phyloP scores from a whole-genome alignment of 441 rosid species.

The Francoa sonchifolia region DNA sequence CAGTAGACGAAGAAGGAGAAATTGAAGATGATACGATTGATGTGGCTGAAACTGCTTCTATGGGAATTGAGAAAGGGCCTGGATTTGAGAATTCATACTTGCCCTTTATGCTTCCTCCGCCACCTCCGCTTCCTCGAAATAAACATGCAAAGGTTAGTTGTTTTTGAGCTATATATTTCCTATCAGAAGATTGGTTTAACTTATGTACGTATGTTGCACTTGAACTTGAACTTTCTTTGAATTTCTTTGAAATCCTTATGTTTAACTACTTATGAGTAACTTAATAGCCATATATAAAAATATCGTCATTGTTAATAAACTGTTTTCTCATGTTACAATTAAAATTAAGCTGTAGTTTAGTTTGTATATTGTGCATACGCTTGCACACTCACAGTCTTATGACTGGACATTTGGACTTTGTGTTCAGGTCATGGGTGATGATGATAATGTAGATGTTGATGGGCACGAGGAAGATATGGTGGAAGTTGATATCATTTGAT shows the following conservation, averaged over 20 bases:
- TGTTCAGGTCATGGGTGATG: constrained; percentile 33
- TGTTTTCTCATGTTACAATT: too few species aligned
- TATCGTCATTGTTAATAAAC: too few species aligned
- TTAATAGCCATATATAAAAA: too few species aligned
- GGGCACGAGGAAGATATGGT: constrained; percentile 27
- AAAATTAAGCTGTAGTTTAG: neutral
- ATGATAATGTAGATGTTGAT: constrained; percentile 27
- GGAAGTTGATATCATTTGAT: constrained; percentile 26
- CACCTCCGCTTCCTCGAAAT: constrained; percentile 30
- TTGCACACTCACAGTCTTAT: too few species aligned
- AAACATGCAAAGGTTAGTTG: constrained; percentile 36
- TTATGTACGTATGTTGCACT: neutral
- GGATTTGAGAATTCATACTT: constrained; percentile 11
- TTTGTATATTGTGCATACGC: neutral
- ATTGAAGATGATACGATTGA: constrained; percentile 28
- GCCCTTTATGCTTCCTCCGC: constrained; percentile 30
- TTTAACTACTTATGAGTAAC: neutral
- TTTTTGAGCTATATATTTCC: neutral
- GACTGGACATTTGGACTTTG: neutral
- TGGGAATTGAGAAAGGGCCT: constrained; percentile 12
- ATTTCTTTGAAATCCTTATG: neutral
- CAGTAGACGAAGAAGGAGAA: constrained; percentile 34
- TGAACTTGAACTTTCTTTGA: neutral
- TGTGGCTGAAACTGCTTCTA: constrained; percentile 21
- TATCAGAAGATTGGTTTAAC: neutral